These are phyloP conservation scores for Oryza nivara DNA, from an alignment of 176 grass and related monocot genomes.

Conservation along the genomic window DNA sequence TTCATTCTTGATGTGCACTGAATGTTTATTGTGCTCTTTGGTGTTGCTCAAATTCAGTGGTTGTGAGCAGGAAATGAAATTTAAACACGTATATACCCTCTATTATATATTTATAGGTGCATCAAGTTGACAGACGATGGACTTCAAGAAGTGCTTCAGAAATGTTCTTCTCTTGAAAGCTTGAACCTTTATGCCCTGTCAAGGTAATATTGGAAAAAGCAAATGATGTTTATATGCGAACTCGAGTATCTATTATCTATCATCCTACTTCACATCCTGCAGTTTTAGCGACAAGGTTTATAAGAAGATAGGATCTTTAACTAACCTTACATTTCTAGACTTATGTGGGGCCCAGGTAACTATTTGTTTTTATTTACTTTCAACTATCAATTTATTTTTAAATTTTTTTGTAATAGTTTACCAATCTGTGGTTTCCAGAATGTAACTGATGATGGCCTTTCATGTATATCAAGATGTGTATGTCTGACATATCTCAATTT, in stretches of 20 bases:
- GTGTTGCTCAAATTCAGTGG: background rate
- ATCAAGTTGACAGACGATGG: constrained; percentile 87
- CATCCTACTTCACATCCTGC: constrained; percentile 36
- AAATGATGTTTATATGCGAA: background rate
- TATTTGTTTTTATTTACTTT: constrained; percentile 35
- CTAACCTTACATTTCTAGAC: constrained; percentile 82
- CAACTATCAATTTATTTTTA: background rate
- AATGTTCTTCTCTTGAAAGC: constrained; percentile 83
- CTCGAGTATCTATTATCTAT: constrained; percentile 41
- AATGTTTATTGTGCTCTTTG: constrained; percentile 5
- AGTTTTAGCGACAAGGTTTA: constrained; percentile 90
- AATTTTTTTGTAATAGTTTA: background rate
- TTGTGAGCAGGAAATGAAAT: constrained; percentile 16
- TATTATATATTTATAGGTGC: constrained; percentile 57
- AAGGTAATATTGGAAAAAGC: constrained; percentile 54
- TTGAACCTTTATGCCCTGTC: constrained; percentile 96
- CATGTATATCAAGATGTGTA: constrained; percentile 72
- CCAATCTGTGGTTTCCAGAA: constrained; percentile 59
- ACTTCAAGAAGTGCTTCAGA: constrained; percentile 66
- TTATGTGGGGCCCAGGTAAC: constrained; percentile 92
- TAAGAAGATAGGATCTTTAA: constrained; percentile 66
- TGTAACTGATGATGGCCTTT: constrained; percentile 72
- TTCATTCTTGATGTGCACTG: background rate
- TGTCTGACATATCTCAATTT: constrained; percentile 77
- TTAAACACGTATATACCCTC: constrained; percentile 21